Evolutionary conservation across 345 rosid genomes (phyloP), one percentile per base, ranked within the genome.

Genomic region (Sapria himalayana): DNA sequence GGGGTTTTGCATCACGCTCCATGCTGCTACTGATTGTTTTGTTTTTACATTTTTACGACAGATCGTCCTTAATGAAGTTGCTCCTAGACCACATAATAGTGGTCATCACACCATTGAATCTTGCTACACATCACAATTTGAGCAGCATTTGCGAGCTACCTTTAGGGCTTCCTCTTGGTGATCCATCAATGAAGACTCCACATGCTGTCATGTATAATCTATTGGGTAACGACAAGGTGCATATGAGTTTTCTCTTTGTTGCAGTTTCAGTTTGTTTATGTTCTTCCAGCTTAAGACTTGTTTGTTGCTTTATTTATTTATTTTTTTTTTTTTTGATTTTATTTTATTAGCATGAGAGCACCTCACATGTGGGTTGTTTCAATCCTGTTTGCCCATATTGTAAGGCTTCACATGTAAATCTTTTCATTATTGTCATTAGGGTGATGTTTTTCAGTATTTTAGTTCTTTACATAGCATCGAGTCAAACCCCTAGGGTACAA

Each of bases 21-120:
- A n/a, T n/a, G n/a, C n/a, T n/a, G n/a, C n/a, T n/a, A 25, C 42
- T 41, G 19, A 49, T 27, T n/a, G 49, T 3, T 37, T 54, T 27
- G 40, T 27, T 16, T 22, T 4, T 43, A 33, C 36, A 18, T 23
- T 39, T 51, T 16, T 38, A n/a, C 37, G 21, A 29, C 59, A 89
- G 99, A 71, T 89, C 45, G 49, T 82, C 48, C 64, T 89, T 21
- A 89, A 89, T 63, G 98, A 89, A 66, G 98, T 89, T 38, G 98
- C 98, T 23, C 93, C 95, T 2, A 76, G 98, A 67, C 86, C 93
- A 52, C 95, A 89, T 59, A 89, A 89, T 54, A 82, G 98, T 38
- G 98, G 98, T 39, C 98, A 89, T 61, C 93, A 89, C 58, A 82
- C 98, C 12, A 89, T 89, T 39, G 95, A 89, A 59, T 51, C 86